A percentile compares a stretch with the other conserved stretches of the same genome.
phyloP scores from a whole-genome alignment of 495 filamentous ascomycete genomes.

The Parathielavia hyrcaniae region DNA sequence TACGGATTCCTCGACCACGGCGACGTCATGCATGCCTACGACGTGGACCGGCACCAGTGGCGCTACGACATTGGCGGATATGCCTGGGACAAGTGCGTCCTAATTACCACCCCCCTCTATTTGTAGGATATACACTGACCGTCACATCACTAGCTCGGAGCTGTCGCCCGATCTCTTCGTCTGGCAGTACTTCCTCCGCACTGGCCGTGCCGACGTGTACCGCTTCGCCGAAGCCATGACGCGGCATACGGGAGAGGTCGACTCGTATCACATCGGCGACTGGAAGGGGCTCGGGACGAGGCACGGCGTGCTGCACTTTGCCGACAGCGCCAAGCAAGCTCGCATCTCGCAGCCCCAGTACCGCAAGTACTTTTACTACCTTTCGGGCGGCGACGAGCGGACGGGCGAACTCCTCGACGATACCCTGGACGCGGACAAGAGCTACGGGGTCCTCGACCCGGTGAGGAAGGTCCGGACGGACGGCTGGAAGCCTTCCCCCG shows the following conservation, averaged over 20 bases:
- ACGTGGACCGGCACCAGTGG: neutral
- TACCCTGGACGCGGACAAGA: slow-evolving; percentile 5
- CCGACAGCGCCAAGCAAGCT: slow-evolving; percentile 10
- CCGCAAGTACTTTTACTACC: slow-evolving; percentile 2
- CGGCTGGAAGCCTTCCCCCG: slow-evolving; percentile 3
- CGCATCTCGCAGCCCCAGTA: slow-evolving; percentile 3
- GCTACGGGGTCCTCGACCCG: neutral
- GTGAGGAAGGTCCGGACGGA: neutral
- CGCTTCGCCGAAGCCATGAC: slow-evolving; percentile 5
- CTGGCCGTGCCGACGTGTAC: slow-evolving; percentile 5
- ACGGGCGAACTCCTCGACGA: slow-evolving; percentile 6
- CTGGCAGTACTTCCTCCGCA: slow-evolving; percentile 9
- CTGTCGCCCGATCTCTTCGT: slow-evolving; percentile 2
- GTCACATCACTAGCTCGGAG: too few relatives aligned
- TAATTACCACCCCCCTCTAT: too few relatives aligned
- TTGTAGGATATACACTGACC: too few relatives aligned
- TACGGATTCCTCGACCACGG: slow-evolving; percentile 8
- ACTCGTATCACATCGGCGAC: slow-evolving; percentile 3
- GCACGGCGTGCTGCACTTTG: slow-evolving; percentile 5
- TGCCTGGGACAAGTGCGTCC: slow-evolving; percentile 5
- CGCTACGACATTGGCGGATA: slow-evolving; percentile 7
- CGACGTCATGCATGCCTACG: slow-evolving; percentile 8
- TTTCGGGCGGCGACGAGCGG: slow-evolving; percentile 7
- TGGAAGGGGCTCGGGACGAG: slow-evolving; percentile 3
- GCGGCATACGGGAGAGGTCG: slow-evolving; percentile 3